phyloP scores from a whole-genome alignment of 495 filamentous ascomycete species.

The Hypoxylon lenormandii region DNA sequence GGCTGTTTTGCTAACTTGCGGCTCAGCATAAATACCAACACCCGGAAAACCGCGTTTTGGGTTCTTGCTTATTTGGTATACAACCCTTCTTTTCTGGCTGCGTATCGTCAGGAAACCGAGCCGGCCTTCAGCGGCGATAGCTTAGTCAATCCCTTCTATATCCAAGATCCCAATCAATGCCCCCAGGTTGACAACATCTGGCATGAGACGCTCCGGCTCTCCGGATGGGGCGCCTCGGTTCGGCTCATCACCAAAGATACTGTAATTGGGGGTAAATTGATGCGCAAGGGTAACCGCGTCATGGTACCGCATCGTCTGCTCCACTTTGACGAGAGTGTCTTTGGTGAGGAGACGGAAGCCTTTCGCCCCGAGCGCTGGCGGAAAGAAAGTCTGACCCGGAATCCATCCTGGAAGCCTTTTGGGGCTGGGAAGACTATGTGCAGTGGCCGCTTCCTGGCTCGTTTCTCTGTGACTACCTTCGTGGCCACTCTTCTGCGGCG shows the following conservation, averaged over 20 bases:
- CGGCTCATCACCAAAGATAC: constrained; percentile 43
- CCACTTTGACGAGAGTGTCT: constrained; percentile 47
- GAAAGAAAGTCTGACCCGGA: constrained; percentile 28
- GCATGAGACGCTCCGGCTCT: constrained; percentile 43
- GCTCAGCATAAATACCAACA: constrained; percentile 42
- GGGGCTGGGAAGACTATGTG: constrained; percentile 51
- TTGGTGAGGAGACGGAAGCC: constrained; percentile 27
- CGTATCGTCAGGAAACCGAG: constrained; percentile 27
- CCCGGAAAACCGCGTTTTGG: constrained; percentile 49
- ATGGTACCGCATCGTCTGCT: constrained; percentile 53
- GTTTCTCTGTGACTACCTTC: constrained; percentile 35
- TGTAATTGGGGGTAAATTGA: constrained; percentile 36
- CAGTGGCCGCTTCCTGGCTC: constrained; percentile 47
- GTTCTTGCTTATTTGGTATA: constrained; percentile 41
- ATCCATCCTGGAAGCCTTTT: constrained; percentile 47
- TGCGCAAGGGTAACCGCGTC: constrained; percentile 45
- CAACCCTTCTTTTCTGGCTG: constrained; percentile 2
- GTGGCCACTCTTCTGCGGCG: constrained; percentile 46
- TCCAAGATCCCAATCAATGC: constrained; percentile 28
- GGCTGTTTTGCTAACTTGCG: neutral
- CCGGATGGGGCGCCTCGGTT: constrained; percentile 34
- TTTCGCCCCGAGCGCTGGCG: constrained; percentile 46
- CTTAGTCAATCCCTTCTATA: neutral
- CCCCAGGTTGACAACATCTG: constrained; percentile 35
- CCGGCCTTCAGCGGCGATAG: constrained; percentile 3